Base-by-base conservation (phyloP, 2,329 filamentous ascomycete species). In the Coniochaeta sp. region DNA sequence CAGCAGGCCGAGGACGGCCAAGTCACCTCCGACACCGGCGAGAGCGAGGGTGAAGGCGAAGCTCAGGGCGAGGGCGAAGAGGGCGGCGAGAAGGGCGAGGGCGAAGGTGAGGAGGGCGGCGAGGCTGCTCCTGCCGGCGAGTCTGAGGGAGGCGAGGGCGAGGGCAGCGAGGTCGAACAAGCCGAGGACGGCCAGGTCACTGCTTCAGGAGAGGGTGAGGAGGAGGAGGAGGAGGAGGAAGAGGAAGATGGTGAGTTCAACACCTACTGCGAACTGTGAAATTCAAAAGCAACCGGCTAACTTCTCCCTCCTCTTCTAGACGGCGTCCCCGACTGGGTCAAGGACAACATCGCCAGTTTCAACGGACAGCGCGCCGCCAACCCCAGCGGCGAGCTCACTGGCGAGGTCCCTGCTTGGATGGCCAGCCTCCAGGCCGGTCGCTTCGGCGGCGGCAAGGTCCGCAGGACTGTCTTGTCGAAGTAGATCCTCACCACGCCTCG, bases 281-380 rank as follows among this genome's bases (percentile, higher is more conserved):
- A n/a, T 13, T 10, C 45, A 22, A 6, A 28, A 3, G 14, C 9
- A 9, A 9, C 9, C n/a, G 45, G 14, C 45, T 48, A 20, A 48
- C 14, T 10, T 8, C 24, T 48, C 13, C 26, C 20, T 13, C 9
- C 28, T 24, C 28, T 9, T 30, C 26, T 6, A 30, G 24, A 28
- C 45, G 27, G 10, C 20, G 8, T 48, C 26, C 28, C 45, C 14
- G 38, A 42, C 20, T 42, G 38, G 38, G 38, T 42, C 38, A 42
- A 42, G 18, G 38, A 42, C 9, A 48, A 48, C 26, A 6, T 48
- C 45, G 45, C 22, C 45, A 31, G n/a, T 26, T 48, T 48, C 45
- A 48, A 48, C 45, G 10, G 45, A 7, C 24, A 48, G 14, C 45
- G 45, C 14, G 24, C 45, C 24, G 45, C 45, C n/a, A 18, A 20